Percentiles rank a stretch among this genome's conserved stretches.
Evolutionary conservation across 805 yeast genomes (phyloP).

Genomic region (Wickerhamiella vanderwaltii): DNA sequence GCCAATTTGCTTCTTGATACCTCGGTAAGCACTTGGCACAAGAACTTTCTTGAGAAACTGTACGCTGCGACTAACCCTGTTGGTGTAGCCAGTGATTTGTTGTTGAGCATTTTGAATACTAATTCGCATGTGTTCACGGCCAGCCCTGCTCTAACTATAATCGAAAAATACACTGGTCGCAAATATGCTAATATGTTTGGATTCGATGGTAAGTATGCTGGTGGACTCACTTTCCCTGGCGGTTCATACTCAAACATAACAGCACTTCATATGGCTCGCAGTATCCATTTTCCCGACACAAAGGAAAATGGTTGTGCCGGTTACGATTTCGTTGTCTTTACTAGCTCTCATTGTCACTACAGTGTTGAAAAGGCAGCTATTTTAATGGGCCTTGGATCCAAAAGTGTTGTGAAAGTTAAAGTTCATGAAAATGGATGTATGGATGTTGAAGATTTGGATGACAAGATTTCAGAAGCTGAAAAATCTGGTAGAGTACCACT

Average conservation of each 20-base stretch:
- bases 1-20: constrained; percentile 48
- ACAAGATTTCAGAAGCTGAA: constrained; percentile 34
- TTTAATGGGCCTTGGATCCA: constrained; percentile 56
- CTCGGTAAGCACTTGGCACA: constrained; percentile 78
- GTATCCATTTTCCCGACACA: constrained; percentile 55
- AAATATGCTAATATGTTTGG: constrained; percentile 58
- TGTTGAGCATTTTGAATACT: constrained; percentile 60
- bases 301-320: constrained; percentile 40
- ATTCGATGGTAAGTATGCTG: constrained; percentile 42
- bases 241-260: constrained; percentile 83
- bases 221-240: constrained; percentile 77
- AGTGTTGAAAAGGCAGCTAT: constrained; percentile 75
- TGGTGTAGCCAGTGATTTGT: constrained; percentile 61
- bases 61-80: constrained; percentile 81
- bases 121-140: constrained; percentile 78
- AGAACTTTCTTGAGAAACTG: constrained; percentile 71
- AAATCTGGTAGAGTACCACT: constrained; percentile 55
- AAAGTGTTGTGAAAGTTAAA: constrained; percentile 48
- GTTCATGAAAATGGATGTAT: constrained; percentile 47
- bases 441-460: constrained; percentile 38
- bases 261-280: constrained; percentile 63
- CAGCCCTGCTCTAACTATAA: constrained; percentile 63
- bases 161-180: constrained; percentile 56
- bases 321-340: constrained; percentile 50
- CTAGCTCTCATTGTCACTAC: constrained; percentile 65